A percentile compares a stretch with the other conserved stretches of the same genome.
phyloP scores from a whole-genome alignment of 2,329 filamentous ascomycete genomes.

The Raffaelea arxii region DNA sequence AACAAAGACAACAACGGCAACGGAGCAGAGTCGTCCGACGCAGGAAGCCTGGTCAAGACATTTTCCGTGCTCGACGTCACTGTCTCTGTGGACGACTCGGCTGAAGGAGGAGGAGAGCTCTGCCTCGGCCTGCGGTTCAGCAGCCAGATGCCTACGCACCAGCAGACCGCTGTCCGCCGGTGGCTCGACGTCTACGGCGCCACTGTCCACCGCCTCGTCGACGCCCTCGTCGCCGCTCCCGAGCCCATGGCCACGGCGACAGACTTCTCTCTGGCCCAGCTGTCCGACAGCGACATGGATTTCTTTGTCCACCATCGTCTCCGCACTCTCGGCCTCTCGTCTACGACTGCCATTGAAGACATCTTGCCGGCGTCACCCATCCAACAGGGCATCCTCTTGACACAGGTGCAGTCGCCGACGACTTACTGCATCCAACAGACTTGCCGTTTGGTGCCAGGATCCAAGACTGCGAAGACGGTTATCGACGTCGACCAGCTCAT shows the following conservation, averaged over 20 bases:
- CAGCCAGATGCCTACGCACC: conserved; percentile 25
- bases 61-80: conserved; percentile 42
- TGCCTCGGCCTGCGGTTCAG: conserved; percentile 37
- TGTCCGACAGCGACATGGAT: conserved; percentile 9
- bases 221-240: neutral
- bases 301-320: conserved; percentile 16
- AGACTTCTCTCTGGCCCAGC: conserved; percentile 10
- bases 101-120: too few species aligned
- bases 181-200: conserved; percentile 36
- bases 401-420: conserved; percentile 13
- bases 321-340: too few species aligned
- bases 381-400: conserved; percentile 17
- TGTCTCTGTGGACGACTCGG: conserved; percentile 34
- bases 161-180: conserved; percentile 30
- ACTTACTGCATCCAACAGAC: conserved; percentile 25
- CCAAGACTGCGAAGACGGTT: neutral
- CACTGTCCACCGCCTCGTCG: conserved; percentile 24
- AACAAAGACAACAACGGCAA: conserved; percentile 23
- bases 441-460: neutral
- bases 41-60: conserved; percentile 35
- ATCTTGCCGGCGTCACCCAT: conserved; percentile 27
- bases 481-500: conserved; percentile 30
- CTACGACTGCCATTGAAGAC: too few species aligned
- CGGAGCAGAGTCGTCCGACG: conserved; percentile 28
- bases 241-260: neutral